These are phyloP conservation scores for Tuber indicum DNA, from an alignment of 495 filamentous ascomycete species.

Conservation along the genomic window DNA sequence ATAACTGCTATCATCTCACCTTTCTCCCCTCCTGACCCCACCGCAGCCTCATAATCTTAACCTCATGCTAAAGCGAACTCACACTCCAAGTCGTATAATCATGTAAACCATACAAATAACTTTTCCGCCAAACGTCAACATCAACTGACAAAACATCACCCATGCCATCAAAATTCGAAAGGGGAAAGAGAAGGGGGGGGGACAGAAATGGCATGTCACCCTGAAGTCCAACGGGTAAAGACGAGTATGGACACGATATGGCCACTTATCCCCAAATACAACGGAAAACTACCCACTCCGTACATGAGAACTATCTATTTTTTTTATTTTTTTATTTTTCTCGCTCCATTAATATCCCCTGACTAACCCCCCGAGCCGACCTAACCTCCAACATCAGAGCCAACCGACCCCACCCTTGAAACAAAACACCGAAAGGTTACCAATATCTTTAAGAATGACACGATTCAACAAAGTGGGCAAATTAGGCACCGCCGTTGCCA, in stretches of 20 bases:
- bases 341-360: not conserved
- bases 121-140: not conserved
- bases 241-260: not conserved
- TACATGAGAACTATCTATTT: not conserved
- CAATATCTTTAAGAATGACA: not conserved
- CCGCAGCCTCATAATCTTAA: not conserved
- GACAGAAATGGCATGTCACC: not conserved
- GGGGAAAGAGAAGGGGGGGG: not conserved
- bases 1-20: too few species aligned
- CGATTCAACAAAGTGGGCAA: not conserved
- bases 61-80: not conserved
- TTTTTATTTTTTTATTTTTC: not conserved
- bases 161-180: not conserved
- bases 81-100: not conserved
- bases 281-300: not conserved
- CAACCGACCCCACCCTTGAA: slow-evolving; percentile 22
- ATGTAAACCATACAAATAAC: not conserved
- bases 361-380: not conserved
- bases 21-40: not conserved
- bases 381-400: slow-evolving; percentile 12
- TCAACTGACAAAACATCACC: not conserved
- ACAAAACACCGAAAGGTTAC: not conserved
- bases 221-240: not conserved
- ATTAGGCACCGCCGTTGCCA: not conserved
- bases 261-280: not conserved